Evolutionary conservation across 2,329 filamentous ascomycete species (phyloP), one percentile per base, ranked within the genome.

Genomic region (Alternaria arborescens): DNA sequence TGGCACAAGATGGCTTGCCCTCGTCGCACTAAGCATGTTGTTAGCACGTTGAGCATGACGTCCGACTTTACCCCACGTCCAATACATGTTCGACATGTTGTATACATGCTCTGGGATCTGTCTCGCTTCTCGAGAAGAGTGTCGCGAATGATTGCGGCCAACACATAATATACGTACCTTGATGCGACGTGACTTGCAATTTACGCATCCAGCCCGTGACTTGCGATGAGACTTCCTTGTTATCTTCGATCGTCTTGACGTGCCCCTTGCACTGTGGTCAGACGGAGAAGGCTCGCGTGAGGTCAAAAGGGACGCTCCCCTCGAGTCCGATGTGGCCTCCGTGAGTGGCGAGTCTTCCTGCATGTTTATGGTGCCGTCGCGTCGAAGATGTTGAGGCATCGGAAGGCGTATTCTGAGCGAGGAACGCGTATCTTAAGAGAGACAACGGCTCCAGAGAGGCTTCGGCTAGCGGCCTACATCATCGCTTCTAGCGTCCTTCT

Each of bases 141-240:
- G 5, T 2, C 12, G 32, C 32, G 32, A 16, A 6, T 7, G 14
- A 36, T 3, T 36, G 14, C 32, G 12, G 14, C 12, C 6, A 14
- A 7, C 2, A 6, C 12, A 4, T 36, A 16, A 14, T 12, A 16
- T 26, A 51, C 56, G 16, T 64, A 74, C 72, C 62, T 75, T 75
- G 22, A 75, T 71, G 16, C 72, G 61, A 18, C 72, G 62, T 5
- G 56, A 59, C 40, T 75, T 75, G 54, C 72, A 75, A 28, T 71
- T 70, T 50, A 65, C 66, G 55, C 72, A 75, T 18, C 72, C 72
- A 52, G 64, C 68, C 30, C 72, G 65, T 20, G 70, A 74, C 50
- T 75, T 74, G 32, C 68, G 66, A 64, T 75, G 72, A 20, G 71
- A 63, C 28, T 64, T 65, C 41, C 69, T 44, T 43, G 69, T 68